A percentile compares a stretch with the other conserved stretches of the same genome.
These are phyloP conservation scores for Yamadazyma sp. DNA, from an alignment of 1,139 yeast genomes.

Conservation along the genomic window DNA sequence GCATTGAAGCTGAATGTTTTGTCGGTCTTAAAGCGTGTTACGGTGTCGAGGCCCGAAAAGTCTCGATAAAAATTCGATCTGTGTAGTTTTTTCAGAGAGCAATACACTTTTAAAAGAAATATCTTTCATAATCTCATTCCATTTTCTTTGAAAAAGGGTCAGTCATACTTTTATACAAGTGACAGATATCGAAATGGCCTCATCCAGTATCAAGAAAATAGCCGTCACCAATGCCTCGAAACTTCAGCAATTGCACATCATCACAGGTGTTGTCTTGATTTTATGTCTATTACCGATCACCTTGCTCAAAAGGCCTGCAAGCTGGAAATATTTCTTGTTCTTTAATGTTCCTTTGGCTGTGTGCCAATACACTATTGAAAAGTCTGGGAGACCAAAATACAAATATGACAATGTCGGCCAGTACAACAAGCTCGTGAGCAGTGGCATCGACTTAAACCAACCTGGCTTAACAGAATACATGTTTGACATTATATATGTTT, in stretches of 20 bases:
- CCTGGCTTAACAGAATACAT: constrained; percentile 74
- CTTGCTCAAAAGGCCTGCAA: constrained; percentile 53
- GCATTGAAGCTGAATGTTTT: constrained; percentile 4
- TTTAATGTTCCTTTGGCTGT: constrained; percentile 58
- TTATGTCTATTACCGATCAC: constrained; percentile 33
- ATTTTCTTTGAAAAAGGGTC: too few relatives aligned
- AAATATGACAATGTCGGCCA: constrained; percentile 36
- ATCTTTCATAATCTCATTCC: too few relatives aligned
- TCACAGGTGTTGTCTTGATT: constrained; percentile 44
- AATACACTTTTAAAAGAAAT: background rate
- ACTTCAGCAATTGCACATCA: constrained; percentile 54
- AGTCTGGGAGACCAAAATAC: constrained; percentile 64
- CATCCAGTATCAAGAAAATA: constrained; percentile 61
- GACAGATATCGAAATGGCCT: constrained; percentile 44
- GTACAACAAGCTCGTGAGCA: constrained; percentile 36
- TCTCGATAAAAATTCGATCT: background rate
- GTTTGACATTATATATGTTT: constrained; percentile 72
- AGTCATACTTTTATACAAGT: too few relatives aligned
- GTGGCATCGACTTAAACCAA: constrained; percentile 69
- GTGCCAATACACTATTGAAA: constrained; percentile 59
- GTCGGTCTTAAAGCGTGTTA: background rate
- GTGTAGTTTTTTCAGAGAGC: background rate
- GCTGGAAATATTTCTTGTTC: constrained; percentile 51
- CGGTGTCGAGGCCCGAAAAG: constrained; percentile 1
- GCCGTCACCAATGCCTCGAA: constrained; percentile 58